Conservation (phyloP, 208 protist genomes). For the Leishmania tropica region DNA sequence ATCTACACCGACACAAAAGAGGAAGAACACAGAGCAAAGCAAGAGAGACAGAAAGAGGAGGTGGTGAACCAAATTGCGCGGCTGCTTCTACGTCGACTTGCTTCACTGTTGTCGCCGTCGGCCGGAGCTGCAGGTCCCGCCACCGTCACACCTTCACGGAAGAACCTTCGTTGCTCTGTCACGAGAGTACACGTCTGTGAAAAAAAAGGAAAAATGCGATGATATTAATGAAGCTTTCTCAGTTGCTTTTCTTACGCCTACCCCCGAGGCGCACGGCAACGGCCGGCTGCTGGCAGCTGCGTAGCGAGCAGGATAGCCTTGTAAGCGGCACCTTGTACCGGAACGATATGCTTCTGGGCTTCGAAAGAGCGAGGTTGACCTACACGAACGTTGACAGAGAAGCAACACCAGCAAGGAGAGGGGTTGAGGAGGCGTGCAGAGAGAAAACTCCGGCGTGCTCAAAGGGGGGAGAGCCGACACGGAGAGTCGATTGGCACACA, state of each 20-base stretch:
- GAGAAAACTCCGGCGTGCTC: neutral
- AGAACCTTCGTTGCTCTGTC: neutral
- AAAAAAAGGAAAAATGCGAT: neutral
- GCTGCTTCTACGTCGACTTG: neutral
- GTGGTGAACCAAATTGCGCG: neutral
- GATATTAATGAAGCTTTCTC: neutral
- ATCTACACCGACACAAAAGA: neutral
- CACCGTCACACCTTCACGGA: neutral
- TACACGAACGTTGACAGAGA: neutral
- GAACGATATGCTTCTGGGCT: neutral
- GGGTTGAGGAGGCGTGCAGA: neutral
- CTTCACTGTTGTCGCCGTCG: constrained; percentile 1
- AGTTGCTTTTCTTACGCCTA: neutral
- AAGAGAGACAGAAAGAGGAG: too few species aligned
- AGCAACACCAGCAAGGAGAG: neutral
- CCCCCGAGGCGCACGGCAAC: neutral
- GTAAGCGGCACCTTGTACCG: neutral
- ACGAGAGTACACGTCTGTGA: neutral
- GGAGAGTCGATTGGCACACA: too few species aligned
- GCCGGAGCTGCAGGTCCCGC: neutral
- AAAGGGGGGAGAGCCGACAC: neutral
- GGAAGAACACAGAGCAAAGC: neutral
- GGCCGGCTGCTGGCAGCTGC: neutral
- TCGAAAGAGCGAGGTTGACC: neutral
- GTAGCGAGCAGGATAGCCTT: neutral